phyloP scores from a whole-genome alignment of 2,329 filamentous ascomycete species.

The Cryphonectria japonica region DNA sequence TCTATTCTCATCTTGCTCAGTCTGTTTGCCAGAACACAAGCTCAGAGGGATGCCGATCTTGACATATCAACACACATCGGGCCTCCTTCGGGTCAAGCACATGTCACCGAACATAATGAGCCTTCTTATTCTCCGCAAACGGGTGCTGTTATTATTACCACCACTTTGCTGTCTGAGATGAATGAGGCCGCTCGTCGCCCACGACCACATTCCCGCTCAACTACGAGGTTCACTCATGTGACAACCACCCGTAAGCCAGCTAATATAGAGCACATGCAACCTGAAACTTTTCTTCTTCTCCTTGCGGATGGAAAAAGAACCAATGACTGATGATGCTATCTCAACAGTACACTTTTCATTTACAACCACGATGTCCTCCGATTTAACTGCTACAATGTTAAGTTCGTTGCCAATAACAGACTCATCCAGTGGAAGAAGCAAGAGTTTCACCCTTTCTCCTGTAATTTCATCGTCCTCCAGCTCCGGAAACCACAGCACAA shows the following conservation, averaged over 20 bases:
- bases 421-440: not conserved
- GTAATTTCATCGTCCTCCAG: not conserved
- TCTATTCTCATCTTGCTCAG: constrained; percentile 1
- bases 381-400: constrained; percentile 1
- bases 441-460: not conserved
- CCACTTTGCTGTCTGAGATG: not conserved
- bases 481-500: not conserved
- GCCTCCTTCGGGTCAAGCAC: not conserved
- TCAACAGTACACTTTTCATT: constrained; percentile 11
- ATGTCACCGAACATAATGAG: not conserved
- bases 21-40: not conserved
- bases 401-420: constrained; percentile 1
- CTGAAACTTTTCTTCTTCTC: not conserved
- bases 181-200: not conserved
- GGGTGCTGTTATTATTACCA: not conserved
- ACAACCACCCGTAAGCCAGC: constrained; percentile 4
- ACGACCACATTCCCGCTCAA: not conserved
- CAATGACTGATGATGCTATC: not conserved
- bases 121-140: no score
- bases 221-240: constrained; percentile 10
- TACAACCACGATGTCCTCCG: not conserved
- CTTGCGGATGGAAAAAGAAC: not conserved
- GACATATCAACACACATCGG: not conserved
- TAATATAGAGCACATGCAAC: not conserved
- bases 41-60: not conserved